A percentile compares a stretch with the other conserved stretches of the same genome.
These are phyloP conservation scores for Brassica nigra DNA, from an alignment of 345 rosid species.

Conservation along the genomic window DNA sequence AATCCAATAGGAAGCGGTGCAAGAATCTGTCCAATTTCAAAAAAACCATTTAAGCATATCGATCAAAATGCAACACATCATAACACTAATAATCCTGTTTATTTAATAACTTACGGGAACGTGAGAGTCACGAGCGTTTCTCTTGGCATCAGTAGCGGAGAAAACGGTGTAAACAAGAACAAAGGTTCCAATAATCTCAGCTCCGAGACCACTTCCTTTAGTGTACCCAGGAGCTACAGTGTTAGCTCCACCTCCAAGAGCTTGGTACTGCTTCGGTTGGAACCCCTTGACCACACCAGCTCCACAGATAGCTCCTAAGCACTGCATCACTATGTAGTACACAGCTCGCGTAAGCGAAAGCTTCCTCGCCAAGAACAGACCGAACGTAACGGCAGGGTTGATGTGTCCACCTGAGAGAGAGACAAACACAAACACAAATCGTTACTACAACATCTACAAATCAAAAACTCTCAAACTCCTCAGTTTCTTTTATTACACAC, in stretches of 20 bases:
- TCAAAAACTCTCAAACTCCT: neutral
- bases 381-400: slow-evolving; percentile 48
- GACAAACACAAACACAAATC: slow-evolving; percentile 14
- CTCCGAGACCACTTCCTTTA: slow-evolving; percentile 54
- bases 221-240: slow-evolving; percentile 50
- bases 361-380: slow-evolving; percentile 42
- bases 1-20: slow-evolving; percentile 58
- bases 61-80: neutral
- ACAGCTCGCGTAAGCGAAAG: slow-evolving; percentile 46
- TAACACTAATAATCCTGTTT: neutral
- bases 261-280: slow-evolving; percentile 42
- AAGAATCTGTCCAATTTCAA: slow-evolving; percentile 36
- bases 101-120: slow-evolving; percentile 47
- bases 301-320: slow-evolving; percentile 52
- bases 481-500: neutral
- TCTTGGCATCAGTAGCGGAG: slow-evolving; percentile 57
- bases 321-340: slow-evolving; percentile 51
- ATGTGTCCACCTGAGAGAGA: slow-evolving; percentile 50
- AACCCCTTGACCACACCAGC: slow-evolving; percentile 60
- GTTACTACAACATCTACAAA: slow-evolving; percentile 7
- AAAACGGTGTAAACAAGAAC: slow-evolving; percentile 54
- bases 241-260: slow-evolving; percentile 55
- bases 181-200: slow-evolving; percentile 54
- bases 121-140: slow-evolving; percentile 62
- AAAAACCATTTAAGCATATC: slow-evolving; percentile 9